Evolutionary conservation across 2,329 filamentous ascomycete species (phyloP), one percentile per base, ranked within the genome.

Genomic region (Aspergillus japonicus): DNA sequence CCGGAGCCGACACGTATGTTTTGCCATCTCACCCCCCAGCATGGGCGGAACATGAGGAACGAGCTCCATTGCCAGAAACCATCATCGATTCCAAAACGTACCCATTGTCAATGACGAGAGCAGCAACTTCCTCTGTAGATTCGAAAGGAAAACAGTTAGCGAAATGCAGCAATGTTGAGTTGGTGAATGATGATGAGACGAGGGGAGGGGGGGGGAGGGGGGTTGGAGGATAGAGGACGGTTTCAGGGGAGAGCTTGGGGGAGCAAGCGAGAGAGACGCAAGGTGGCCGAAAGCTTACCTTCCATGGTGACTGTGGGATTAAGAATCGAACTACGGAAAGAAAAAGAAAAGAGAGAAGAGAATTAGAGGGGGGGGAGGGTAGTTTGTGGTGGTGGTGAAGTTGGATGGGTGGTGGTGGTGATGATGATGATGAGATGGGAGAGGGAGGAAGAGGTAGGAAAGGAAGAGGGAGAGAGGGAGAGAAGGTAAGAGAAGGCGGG

Each of bases 41-140:
- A 57, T 47, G 44, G 35, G 50, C 35, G 52, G 58, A 56, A 47
- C 58, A 58, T 51, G 44, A 54, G 54, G 26, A 59, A 59, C 53
- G 24, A 58, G 44, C 47, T 42, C 54, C 62, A 64, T 64, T 57
- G 47, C 33, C 26, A 19, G 33, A 58, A 56, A 56, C 48, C 57
- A 64, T 66, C 62, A 56, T 55, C 52, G 60, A 55, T 35, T 33
- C 16, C 48, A 60, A 42, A 83, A 85, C 93, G 91, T 94, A 99
- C 95, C 95, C 95, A 98, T 99, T 99, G 93, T 99, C 95, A 85
- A 99, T 98, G 84, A 99, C 95, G 91, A 99, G 93, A 83, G 95
- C 95, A 83, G 95, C 95, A 84, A 99, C 95, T 92, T 99, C 95
- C 88, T 99, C 95, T 98, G 80, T 82, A 83, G 67, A 65, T 64